phyloP scores from a whole-genome alignment of 2,329 filamentous ascomycete genomes.

The Rutstroemia sydowiana region DNA sequence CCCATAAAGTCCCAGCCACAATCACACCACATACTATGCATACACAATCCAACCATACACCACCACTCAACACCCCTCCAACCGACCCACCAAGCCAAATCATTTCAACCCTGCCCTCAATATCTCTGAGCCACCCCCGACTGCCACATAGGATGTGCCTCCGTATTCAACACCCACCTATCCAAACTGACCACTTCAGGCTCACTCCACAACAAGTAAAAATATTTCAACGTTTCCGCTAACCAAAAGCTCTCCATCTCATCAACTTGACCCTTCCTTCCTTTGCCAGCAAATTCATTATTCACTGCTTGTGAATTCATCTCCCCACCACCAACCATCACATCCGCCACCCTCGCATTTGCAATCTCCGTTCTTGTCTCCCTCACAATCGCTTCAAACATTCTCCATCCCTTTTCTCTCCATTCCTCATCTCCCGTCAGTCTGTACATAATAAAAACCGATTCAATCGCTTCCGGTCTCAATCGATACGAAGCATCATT shows the following conservation, averaged over 20 bases:
- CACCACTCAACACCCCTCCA: too few species aligned
- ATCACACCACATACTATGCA: too few species aligned
- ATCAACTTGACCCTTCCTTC: neutral
- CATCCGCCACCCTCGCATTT: slow-evolving; percentile 37
- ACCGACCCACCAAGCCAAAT: too few species aligned
- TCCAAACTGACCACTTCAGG: slow-evolving; percentile 50
- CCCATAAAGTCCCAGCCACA: too few species aligned
- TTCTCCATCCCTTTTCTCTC: slow-evolving; percentile 39
- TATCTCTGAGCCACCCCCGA: too few species aligned
- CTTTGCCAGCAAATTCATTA: too few species aligned
- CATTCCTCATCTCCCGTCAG: slow-evolving; percentile 28
- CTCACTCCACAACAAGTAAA: slow-evolving; percentile 45
- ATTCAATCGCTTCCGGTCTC: slow-evolving; percentile 58
- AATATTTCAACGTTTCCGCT: slow-evolving; percentile 60
- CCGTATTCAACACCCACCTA: slow-evolving; percentile 45
- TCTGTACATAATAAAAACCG: slow-evolving; percentile 52
- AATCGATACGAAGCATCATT: slow-evolving; percentile 23
- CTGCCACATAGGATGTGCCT: slow-evolving; percentile 26
- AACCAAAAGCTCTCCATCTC: slow-evolving; percentile 54
- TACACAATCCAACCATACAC: too few species aligned
- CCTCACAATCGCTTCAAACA: slow-evolving; percentile 40
- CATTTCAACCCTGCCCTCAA: too few species aligned
- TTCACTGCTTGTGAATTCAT: slow-evolving; percentile 34
- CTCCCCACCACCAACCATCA: too few species aligned
- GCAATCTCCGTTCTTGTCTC: slow-evolving; percentile 37